These are phyloP conservation scores for Pyricularia sp. DNA, from an alignment of 2,329 filamentous ascomycete species.

Conservation along the genomic window DNA sequence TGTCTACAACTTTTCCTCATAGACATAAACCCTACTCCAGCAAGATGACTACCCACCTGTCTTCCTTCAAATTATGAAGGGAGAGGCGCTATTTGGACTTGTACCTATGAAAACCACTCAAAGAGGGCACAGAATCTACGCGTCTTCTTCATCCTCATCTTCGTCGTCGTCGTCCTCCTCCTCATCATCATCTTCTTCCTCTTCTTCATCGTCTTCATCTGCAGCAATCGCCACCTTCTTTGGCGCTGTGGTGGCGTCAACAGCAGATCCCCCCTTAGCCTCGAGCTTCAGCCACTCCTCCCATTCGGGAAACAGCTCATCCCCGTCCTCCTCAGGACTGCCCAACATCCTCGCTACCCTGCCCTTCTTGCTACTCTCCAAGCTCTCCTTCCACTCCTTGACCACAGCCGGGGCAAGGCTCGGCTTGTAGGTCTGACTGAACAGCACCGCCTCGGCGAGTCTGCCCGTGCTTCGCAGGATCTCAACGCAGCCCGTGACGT, in stretches of 20 bases:
- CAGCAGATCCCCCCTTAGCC: slow-evolving; percentile 48
- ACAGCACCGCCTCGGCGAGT: slow-evolving; percentile 77
- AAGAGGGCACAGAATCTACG: background rate
- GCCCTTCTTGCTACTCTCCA: slow-evolving; percentile 79
- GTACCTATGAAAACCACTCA: background rate
- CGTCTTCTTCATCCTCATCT: background rate
- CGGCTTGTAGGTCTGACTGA: slow-evolving; percentile 93
- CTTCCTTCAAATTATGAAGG: background rate
- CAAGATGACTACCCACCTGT: background rate
- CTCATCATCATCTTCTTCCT: slow-evolving; percentile 9
- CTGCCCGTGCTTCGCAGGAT: slow-evolving; percentile 72
- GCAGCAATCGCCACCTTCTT: slow-evolving; percentile 15
- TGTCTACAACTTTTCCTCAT: slow-evolving; percentile 5
- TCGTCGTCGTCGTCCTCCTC: slow-evolving; percentile 6
- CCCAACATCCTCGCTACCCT: slow-evolving; percentile 79
- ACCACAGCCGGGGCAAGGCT: slow-evolving; percentile 61
- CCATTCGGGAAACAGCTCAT: slow-evolving; percentile 94
- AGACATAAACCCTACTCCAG: background rate
- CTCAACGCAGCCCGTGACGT: slow-evolving; percentile 72
- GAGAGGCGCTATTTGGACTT: background rate
- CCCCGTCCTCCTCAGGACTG: slow-evolving; percentile 63
- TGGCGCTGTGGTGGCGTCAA: slow-evolving; percentile 17
- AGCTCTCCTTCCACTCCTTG: slow-evolving; percentile 67
- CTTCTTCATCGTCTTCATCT: slow-evolving; percentile 16
- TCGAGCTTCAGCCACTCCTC: slow-evolving; percentile 81